Percentiles rank a stretch among this genome's conserved stretches.
Conservation (phyloP, 257 asterid species). For the Fraxinus americana region DNA sequence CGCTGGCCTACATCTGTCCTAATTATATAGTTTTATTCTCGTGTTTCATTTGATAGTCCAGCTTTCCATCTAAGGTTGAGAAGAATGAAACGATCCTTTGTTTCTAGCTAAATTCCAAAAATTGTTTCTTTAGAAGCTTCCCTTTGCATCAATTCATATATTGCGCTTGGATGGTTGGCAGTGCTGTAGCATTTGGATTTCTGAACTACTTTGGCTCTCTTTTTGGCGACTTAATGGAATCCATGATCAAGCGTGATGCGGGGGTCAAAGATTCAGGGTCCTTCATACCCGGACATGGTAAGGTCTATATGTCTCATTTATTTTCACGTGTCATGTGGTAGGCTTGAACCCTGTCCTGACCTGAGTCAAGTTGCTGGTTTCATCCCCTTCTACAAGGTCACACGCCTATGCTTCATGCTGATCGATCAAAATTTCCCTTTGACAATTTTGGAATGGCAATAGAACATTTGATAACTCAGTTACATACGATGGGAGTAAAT, state of each 20-base stretch:
- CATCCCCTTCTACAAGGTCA: neutral
- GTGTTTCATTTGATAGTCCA: neutral
- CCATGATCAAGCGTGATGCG: constrained; percentile 98
- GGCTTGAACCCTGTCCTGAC: neutral
- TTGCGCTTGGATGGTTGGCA: constrained; percentile 34
- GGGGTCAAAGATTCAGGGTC: constrained; percentile 98
- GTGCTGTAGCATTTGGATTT: constrained; percentile 80
- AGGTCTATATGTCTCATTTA: constrained; percentile 14
- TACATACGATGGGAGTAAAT: neutral
- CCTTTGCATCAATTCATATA: constrained; percentile 18
- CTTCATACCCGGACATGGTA: constrained; percentile 98
- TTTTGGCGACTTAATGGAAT: constrained; percentile 89
- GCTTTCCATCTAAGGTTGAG: neutral
- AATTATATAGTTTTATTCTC: constrained; percentile 37
- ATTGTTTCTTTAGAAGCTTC: constrained; percentile 8
- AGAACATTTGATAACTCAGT: neutral
- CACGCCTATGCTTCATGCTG: neutral
- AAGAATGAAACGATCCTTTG: neutral
- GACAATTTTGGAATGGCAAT: neutral
- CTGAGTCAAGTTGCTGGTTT: neutral
- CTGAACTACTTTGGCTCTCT: constrained; percentile 87
- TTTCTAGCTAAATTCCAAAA: constrained; percentile 19
- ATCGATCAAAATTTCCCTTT: neutral
- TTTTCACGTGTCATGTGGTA: neutral
- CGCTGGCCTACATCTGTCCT: constrained; percentile 75